Conservation (phyloP, 2,329 filamentous ascomycete genomes). For the Cryphonectria radicalis region DNA sequence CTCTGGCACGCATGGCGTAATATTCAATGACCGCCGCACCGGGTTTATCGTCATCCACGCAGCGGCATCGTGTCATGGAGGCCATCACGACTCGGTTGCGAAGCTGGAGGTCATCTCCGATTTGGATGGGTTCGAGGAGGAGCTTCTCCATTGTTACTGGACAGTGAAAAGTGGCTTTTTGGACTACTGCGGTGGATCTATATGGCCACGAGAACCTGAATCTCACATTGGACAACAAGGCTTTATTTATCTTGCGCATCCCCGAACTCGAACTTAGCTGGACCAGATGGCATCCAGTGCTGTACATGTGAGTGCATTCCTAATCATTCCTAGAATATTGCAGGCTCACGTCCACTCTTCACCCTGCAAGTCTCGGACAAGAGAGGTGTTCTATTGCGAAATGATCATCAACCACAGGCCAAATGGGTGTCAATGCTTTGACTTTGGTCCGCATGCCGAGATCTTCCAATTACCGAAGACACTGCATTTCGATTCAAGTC, state of each 20-base stretch:
- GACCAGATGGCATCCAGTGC: not conserved
- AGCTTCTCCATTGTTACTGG: not conserved
- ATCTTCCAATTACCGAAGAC: not conserved
- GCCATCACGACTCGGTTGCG: constrained; percentile 16
- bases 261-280: not conserved
- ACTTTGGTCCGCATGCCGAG: not conserved
- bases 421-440: not conserved
- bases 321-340: not conserved
- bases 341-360: no score
- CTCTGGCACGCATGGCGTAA: constrained; percentile 9
- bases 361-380: not conserved
- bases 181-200: not conserved
- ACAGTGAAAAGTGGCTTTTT: not conserved
- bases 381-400: not conserved
- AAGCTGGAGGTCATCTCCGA: constrained; percentile 6
- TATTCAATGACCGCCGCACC: not conserved
- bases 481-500: not conserved
- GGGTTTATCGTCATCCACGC: constrained; percentile 13
- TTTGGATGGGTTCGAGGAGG: not conserved
- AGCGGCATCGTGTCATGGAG: constrained; percentile 16
- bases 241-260: not conserved
- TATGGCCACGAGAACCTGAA: not conserved
- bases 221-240: not conserved
- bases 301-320: not conserved
- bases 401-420: not conserved